Percentiles rank a stretch among this genome's conserved stretches.
Conservation (phyloP, 257 asterid species). For the Ilex asprella region DNA sequence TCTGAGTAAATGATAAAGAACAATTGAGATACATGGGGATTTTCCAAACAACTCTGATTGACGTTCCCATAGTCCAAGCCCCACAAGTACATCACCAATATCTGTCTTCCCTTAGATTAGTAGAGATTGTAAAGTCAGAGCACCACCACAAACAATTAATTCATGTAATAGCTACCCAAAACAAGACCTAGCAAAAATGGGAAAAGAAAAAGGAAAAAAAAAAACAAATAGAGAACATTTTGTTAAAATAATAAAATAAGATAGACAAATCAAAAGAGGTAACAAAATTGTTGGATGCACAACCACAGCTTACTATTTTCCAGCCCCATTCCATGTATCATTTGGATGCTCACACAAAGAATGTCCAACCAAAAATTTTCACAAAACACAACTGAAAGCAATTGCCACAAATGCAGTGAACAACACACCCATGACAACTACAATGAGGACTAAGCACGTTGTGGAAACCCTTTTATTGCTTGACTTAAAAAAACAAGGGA, state of each 20-base stretch:
- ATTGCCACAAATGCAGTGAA: no score
- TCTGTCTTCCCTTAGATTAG: constrained; percentile 34
- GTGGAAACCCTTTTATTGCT: no score
- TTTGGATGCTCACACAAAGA: background rate
- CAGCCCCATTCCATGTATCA: background rate
- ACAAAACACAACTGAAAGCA: background rate
- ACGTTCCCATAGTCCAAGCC: constrained; percentile 58
- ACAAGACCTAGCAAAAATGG: background rate
- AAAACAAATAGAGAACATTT: background rate
- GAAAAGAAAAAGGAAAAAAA: background rate
- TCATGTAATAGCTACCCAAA: no score
- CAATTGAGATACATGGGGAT: constrained; percentile 43
- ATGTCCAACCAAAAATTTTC: background rate
- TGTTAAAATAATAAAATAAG: background rate
- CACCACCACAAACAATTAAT: background rate
- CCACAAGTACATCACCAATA: constrained; percentile 40
- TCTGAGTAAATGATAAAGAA: constrained; percentile 66
- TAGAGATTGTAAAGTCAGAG: background rate
- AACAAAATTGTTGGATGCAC: no score
- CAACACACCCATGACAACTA: no score
- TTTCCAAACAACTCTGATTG: constrained; percentile 43
- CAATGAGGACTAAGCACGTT: no score
- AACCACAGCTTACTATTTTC: no score
- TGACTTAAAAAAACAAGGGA: no score
- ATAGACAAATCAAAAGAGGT: background rate